Percentiles rank a stretch among this genome's conserved stretches.
Evolutionary conservation across 495 filamentous ascomycete genomes (phyloP).

Genomic region (Trichocladium antarcticum): DNA sequence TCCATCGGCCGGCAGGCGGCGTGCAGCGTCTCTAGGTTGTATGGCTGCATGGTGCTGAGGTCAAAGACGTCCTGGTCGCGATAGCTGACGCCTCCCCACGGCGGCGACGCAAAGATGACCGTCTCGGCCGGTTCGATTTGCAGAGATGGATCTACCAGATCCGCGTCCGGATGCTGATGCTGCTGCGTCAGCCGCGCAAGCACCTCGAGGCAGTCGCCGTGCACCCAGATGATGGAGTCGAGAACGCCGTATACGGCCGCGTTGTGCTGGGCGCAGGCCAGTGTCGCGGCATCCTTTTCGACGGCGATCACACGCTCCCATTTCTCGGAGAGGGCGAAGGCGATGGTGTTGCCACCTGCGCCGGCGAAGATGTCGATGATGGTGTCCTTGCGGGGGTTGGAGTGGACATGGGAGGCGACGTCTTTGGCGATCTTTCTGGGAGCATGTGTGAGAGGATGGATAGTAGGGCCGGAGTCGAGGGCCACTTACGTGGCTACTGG

Average conservation of each 20-base stretch:
- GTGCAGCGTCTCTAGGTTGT: conserved; percentile 54
- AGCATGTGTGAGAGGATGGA: conserved; percentile 5
- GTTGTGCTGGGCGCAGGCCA: conserved; percentile 87
- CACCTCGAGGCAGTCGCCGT: conserved; percentile 66
- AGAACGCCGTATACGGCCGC: conserved; percentile 75
- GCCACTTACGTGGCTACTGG: conserved; percentile 62
- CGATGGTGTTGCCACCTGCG: conserved; percentile 89
- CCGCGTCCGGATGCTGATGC: not conserved
- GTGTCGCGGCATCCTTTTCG: conserved; percentile 63
- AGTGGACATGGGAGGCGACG: conserved; percentile 36
- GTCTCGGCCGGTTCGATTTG: conserved; percentile 29
- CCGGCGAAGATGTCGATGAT: conserved; percentile 86
- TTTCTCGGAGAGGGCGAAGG: conserved; percentile 65
- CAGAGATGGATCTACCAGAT: conserved; percentile 26
- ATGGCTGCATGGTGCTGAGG: conserved; percentile 78
- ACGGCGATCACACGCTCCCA: conserved; percentile 80
- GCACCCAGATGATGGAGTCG: conserved; percentile 65
- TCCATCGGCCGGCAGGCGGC: conserved; percentile 43
- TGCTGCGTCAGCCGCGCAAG: conserved; percentile 23
- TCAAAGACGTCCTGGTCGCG: conserved; percentile 68
- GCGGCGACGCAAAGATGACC: conserved; percentile 79
- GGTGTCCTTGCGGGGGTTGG: conserved; percentile 31
- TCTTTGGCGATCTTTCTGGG: conserved; percentile 69
- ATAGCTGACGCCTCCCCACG: conserved; percentile 90
- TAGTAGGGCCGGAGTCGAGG: conserved; percentile 1